Evolutionary conservation across 106 monocot genomes (phyloP), one percentile per base, ranked within the genome.

Genomic region (Xerophyta viscosa): DNA sequence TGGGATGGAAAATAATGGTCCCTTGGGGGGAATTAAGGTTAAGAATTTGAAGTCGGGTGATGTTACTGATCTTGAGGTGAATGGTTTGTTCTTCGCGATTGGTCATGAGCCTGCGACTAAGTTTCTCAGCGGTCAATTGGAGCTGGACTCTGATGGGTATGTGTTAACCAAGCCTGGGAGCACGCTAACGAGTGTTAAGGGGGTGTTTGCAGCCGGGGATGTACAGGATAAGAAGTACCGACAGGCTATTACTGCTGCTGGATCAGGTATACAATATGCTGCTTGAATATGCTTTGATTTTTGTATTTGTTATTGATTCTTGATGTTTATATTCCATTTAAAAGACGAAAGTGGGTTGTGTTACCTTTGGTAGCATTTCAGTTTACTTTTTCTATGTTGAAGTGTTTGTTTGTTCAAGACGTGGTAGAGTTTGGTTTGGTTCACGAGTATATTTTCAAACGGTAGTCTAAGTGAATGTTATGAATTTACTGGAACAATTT

Each of bases 151-250:
- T 3, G 94, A 84, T 67, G 94, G 88, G 11, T 94, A 94, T 46
- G 58, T 88, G n/a, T 69, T 73, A 33, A 94, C 94, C 1, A 88
- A 84, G 72, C 84, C 81, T 0, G 93, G 94, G 12, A 74, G 72
- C 8, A 88, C 94, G 0, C 66, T 81, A 8, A 94, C 88, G 3
- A 94, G 84, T 55, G 81, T 88, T 19, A 75, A 84, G 43, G 94
- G 94, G 1, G 81, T 94, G 7, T 94, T 88, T 76, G 94, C 94
- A 31, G 94, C 94, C 48, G 94, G 94, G 2, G 94, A 94, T 41
- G 88, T 94, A 31, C 88, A 94, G 70, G 94, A 94, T 66, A 94
- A 84, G 77, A 94, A 94, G 67, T 94, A 88, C 36, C 71, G 94
- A 41, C 94, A 94, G 65, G 94, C 94, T 0, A 62, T 94, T 26